Evolutionary conservation across 2,329 filamentous ascomycete species (phyloP), one percentile per base, ranked within the genome.

Genomic region (Beauveria sp.): DNA sequence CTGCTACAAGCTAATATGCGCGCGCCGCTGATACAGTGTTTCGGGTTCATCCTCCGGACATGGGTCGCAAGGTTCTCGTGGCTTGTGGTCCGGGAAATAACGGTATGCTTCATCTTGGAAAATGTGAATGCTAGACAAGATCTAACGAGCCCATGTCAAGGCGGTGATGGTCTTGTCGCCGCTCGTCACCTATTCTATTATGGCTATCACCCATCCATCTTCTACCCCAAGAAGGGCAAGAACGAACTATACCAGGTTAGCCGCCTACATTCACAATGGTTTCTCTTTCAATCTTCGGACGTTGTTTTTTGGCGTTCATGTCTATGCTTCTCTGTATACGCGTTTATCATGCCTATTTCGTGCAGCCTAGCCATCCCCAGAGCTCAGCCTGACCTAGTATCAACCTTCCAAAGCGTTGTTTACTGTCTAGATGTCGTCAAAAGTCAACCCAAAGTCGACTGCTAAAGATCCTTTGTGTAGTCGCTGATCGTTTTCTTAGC

Each of bases 91-190:
- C 95, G 1, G 86, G 86, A 45, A 89, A 89, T 66, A 89, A 89
- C 65, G 86, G 86, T 85, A 65, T 63, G 74, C 62, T 18, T n/a
- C n/a, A 4, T 26, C 1, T 20, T 24, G 10, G 1, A 1, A 22
- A 3, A 26, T 10, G 3, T 43, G 10, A 14, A 2, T 7, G 16
- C 9, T 12, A 26, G 1, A 26, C 5, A 46, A 18, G 7, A 52
- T 26, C 28, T 60, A 6, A 60, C 26, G 5, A 18, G 9, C 14
- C 5, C 26, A 22, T 83, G 82, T 49, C 38, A 58, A 93, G 91
- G 95, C 64, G 95, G 95, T 43, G 95, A 99, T 74, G 95, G 95
- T 2, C 84, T 99, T 3, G 95, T 99, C 30, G 93, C 93, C 53
- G 95, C 95, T 58, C 87, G 95, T 28, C 95, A 99, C 74, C 83